A percentile compares a stretch with the other conserved stretches of the same genome.
Evolutionary conservation across 148 eudicot species (phyloP).

Genomic region (Heliamphora exappendiculata): DNA sequence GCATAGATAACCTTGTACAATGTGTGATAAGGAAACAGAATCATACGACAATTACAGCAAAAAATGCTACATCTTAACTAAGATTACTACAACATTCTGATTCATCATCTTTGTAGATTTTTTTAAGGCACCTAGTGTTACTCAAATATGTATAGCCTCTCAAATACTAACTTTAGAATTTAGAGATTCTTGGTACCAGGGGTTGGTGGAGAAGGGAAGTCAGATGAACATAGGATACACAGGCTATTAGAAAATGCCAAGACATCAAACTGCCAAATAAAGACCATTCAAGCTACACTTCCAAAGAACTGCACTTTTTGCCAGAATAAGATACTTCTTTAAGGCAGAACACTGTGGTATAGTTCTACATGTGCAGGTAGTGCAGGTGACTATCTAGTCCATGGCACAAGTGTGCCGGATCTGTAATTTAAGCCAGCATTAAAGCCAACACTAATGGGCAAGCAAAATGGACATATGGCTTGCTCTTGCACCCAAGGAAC

Average conservation of each 20-base stretch:
- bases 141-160: background rate
- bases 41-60: background rate
- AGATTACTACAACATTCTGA: background rate
- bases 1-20: background rate
- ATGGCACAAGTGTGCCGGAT: too few species aligned
- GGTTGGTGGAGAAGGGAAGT: background rate
- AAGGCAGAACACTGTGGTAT: background rate
- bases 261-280: background rate
- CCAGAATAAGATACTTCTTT: background rate
- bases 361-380: background rate
- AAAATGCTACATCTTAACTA: background rate
- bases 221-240: background rate
- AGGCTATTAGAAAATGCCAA: background rate
- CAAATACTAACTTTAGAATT: background rate
- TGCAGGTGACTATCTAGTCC: background rate
- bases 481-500: background rate
- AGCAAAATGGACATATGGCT: background rate
- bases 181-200: background rate
- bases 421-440: slow-evolving; percentile 4
- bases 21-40: background rate
- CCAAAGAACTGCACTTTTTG: background rate
- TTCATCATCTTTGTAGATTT: background rate
- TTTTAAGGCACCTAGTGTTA: background rate
- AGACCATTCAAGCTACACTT: background rate
- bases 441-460: background rate